A percentile compares a stretch with the other conserved stretches of the same genome.
phyloP scores from a whole-genome alignment of 2,329 filamentous ascomycete genomes.

The Claviceps sp. region DNA sequence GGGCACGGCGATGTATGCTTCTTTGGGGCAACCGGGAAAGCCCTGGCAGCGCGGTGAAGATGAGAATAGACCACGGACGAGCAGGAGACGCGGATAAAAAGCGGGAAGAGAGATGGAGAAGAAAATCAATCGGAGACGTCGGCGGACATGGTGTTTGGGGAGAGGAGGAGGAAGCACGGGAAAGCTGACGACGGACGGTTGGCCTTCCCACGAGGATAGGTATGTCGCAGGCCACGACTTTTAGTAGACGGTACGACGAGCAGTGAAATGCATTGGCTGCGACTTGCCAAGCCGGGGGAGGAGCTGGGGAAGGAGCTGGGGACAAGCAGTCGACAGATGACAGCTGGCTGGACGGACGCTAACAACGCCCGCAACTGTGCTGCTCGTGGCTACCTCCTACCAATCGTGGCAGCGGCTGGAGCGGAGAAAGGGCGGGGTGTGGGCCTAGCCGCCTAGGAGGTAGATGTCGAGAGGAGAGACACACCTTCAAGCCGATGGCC shows the following conservation, averaged over 20 bases:
- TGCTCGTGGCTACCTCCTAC: neutral
- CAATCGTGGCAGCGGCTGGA: constrained; percentile 1
- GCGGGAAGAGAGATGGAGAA: neutral
- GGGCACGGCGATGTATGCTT: neutral
- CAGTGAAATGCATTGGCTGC: neutral
- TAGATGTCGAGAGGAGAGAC: too few relatives aligned
- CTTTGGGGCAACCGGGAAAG: neutral
- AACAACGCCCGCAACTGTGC: neutral
- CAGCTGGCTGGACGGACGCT: neutral
- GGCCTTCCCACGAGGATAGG: neutral
- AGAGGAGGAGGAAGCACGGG: neutral
- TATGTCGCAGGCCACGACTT: neutral
- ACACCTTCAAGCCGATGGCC: neutral
- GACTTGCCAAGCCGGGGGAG: neutral
- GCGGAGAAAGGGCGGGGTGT: neutral
- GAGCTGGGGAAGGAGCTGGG: neutral
- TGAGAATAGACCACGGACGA: neutral
- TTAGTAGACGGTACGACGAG: neutral
- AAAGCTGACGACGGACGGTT: neutral
- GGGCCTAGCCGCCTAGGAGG: too few relatives aligned
- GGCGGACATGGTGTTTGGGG: constrained; percentile 5
- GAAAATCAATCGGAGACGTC: constrained; percentile 4
- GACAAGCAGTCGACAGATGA: neutral
- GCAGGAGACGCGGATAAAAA: too few relatives aligned
- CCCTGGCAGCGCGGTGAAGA: neutral